Conservation (phyloP, 2,329 filamentous ascomycete species). For the Beauveria sp. region DNA sequence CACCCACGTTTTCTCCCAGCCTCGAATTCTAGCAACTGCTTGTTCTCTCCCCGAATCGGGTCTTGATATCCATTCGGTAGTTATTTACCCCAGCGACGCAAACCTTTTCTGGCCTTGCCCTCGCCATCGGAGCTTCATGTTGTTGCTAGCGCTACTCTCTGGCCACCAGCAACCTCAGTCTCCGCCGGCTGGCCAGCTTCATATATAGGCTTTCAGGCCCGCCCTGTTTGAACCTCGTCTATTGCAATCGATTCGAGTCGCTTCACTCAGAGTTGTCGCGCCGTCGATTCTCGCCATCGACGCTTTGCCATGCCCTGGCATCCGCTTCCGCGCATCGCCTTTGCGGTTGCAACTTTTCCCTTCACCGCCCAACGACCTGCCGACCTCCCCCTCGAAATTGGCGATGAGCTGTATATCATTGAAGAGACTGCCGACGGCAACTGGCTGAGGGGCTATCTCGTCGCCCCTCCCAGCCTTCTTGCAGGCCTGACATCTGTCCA, state of each 20-base stretch:
- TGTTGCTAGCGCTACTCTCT: slow-evolving; percentile 1
- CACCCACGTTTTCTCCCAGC: slow-evolving; percentile 2
- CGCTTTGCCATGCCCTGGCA: slow-evolving; percentile 76
- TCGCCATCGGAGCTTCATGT: slow-evolving; percentile 9
- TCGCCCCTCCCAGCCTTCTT: slow-evolving; percentile 87
- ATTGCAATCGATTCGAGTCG: neutral
- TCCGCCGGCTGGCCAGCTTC: slow-evolving; percentile 3
- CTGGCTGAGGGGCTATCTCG: slow-evolving; percentile 93
- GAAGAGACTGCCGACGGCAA: slow-evolving; percentile 87
- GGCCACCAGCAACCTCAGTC: slow-evolving; percentile 9
- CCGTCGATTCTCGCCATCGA: neutral
- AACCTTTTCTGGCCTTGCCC: neutral
- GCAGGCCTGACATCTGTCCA: slow-evolving; percentile 85
- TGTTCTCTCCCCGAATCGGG: neutral
- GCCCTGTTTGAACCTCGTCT: neutral
- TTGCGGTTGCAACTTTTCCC: slow-evolving; percentile 92
- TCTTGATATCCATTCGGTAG: neutral
- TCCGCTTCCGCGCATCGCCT: slow-evolving; percentile 93
- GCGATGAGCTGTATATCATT: slow-evolving; percentile 97
- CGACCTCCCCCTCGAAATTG: slow-evolving; percentile 92
- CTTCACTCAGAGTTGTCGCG: slow-evolving; percentile 10
- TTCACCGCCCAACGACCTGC: slow-evolving; percentile 81
- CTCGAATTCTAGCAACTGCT: neutral
- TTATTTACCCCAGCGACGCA: neutral
- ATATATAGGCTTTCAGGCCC: neutral